phyloP scores from a whole-genome alignment of 192 early-diverging fungal genomes.

The Coemansia umbellata region DNA sequence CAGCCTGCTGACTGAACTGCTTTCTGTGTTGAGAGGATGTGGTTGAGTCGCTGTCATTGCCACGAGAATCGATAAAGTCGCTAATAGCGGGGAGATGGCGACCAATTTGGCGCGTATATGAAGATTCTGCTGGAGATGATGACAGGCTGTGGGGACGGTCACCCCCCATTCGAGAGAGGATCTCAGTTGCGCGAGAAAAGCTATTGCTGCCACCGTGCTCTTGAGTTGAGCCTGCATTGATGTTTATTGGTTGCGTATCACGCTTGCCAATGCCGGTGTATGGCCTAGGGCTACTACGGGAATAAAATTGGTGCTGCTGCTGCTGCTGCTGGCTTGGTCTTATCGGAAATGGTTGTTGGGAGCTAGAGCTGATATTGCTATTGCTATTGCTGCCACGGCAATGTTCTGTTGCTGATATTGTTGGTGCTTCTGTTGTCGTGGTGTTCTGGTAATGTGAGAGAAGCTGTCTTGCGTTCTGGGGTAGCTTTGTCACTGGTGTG shows the following conservation, averaged over 20 bases:
- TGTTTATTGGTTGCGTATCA: not conserved
- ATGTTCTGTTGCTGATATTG: not conserved
- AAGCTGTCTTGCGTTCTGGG: constrained; percentile 12
- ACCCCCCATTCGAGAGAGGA: not conserved
- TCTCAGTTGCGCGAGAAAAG: constrained; percentile 10
- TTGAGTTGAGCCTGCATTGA: not conserved
- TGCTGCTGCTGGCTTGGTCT: constrained; percentile 1
- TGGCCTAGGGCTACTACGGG: not conserved
- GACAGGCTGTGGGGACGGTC: constrained; percentile 2
- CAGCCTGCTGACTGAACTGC: constrained; percentile 7
- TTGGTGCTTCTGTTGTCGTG: too few relatives aligned
- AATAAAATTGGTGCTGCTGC: not conserved
- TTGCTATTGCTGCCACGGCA: not conserved
- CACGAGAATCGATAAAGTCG: not conserved
- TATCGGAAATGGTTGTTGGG: not conserved
- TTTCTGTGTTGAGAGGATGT: constrained; percentile 6
- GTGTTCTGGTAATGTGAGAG: not conserved
- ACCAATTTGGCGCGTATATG: not conserved
- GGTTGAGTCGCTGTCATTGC: constrained; percentile 21
- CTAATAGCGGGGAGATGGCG: not conserved
- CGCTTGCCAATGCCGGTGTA: not conserved
- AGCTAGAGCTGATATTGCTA: not conserved
- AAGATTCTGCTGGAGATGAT: not conserved
- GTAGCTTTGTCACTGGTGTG: constrained; percentile 3
- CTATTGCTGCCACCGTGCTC: not conserved